Evolutionary conservation across 2,329 filamentous ascomycete species (phyloP).

Genomic region (Fusarium virguliforme): DNA sequence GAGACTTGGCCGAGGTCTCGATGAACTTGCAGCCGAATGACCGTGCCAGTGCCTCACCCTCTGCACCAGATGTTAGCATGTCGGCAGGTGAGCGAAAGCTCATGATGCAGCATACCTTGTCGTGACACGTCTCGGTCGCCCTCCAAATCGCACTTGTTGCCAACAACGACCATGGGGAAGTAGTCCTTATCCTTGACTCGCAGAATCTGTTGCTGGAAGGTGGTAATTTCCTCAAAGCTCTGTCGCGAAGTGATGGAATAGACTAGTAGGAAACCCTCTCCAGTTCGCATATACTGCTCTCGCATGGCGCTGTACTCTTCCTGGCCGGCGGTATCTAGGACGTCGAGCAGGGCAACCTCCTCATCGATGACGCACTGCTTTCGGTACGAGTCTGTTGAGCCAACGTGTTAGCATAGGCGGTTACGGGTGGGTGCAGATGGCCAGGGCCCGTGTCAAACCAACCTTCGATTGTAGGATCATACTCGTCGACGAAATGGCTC

Average conservation of each 20-base stretch:
- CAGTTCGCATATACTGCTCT: constrained; percentile 99
- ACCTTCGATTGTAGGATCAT: constrained; percentile 99
- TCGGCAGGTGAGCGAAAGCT: not conserved
- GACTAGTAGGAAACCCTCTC: constrained; percentile 96
- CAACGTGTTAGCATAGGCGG: constrained; percentile 40
- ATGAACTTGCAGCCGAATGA: constrained; percentile 98
- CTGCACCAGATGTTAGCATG: constrained; percentile 64
- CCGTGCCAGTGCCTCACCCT: constrained; percentile 89
- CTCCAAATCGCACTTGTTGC: constrained; percentile 99
- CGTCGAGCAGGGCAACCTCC: constrained; percentile 96
- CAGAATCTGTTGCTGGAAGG: constrained; percentile 98
- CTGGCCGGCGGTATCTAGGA: constrained; percentile 97
- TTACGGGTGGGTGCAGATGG: constrained; percentile 5
- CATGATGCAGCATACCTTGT: constrained; percentile 77
- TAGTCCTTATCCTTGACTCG: constrained; percentile 99
- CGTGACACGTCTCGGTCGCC: constrained; percentile 90
- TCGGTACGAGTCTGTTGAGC: constrained; percentile 89
- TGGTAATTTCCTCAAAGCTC: constrained; percentile 98
- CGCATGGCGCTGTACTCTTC: constrained; percentile 99
- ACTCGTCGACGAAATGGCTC: constrained; percentile 99
- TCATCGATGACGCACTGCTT: constrained; percentile 99
- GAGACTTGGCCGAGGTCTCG: constrained; percentile 98
- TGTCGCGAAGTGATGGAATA: constrained; percentile 98
- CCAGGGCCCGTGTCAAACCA: constrained; percentile 52
- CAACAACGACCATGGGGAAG: constrained; percentile 98